Conservation (phyloP, 768 basidiomycete genomes). For the Mycena olivaceomarginata region DNA sequence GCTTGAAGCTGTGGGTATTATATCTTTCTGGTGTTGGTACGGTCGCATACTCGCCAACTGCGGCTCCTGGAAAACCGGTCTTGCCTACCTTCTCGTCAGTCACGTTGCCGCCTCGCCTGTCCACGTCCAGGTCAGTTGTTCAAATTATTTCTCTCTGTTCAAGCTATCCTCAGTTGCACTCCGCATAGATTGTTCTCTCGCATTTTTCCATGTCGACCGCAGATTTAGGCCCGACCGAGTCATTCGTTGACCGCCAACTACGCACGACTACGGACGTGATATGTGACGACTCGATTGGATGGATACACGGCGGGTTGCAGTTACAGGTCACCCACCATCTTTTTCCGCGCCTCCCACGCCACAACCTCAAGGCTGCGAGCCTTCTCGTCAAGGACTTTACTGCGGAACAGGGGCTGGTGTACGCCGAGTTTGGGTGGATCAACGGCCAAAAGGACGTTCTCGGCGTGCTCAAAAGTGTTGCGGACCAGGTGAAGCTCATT, state of each 20-base stretch:
- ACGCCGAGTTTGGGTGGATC: slow-evolving; percentile 94
- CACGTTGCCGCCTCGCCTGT: slow-evolving; percentile 92
- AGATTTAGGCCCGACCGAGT: slow-evolving; percentile 94
- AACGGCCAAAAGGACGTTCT: slow-evolving; percentile 91
- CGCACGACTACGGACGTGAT: slow-evolving; percentile 98
- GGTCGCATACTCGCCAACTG: slow-evolving; percentile 80
- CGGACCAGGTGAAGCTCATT: slow-evolving; percentile 90
- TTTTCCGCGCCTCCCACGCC: slow-evolving; percentile 95
- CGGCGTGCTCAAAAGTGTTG: slow-evolving; percentile 87
- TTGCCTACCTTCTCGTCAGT: slow-evolving; percentile 90
- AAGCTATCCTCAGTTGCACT: background rate
- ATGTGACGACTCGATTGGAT: slow-evolving; percentile 88
- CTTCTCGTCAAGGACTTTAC: slow-evolving; percentile 92
- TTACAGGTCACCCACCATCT: slow-evolving; percentile 98
- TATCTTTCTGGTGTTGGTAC: slow-evolving; percentile 96
- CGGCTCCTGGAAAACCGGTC: slow-evolving; percentile 80
- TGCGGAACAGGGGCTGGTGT: slow-evolving; percentile 87
- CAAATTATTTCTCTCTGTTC: background rate
- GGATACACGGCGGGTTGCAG: slow-evolving; percentile 97
- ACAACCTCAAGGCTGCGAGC: slow-evolving; percentile 92
- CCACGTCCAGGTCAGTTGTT: slow-evolving; percentile 87
- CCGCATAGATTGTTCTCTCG: slow-evolving; percentile 90
- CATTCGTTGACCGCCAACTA: slow-evolving; percentile 94
- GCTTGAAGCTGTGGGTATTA: slow-evolving; percentile 83
- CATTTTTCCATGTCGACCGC: slow-evolving; percentile 97